A percentile compares a stretch with the other conserved stretches of the same genome.
These are phyloP conservation scores for Eucalyptus sp. DNA, from an alignment of 345 rosid species.

Conservation along the genomic window DNA sequence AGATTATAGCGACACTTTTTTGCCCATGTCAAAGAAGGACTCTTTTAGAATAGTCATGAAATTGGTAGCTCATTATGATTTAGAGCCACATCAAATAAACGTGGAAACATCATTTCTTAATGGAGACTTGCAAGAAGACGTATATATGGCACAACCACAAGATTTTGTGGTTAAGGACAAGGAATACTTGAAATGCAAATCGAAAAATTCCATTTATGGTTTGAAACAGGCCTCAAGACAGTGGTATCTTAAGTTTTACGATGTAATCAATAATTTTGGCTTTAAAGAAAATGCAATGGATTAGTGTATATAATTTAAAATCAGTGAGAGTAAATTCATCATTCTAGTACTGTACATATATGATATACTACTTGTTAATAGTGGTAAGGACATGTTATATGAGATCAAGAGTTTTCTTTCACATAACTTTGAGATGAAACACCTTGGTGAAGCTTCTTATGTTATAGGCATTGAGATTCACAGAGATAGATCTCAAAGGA, in stretches of 20 bases:
- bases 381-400: too few relatives aligned
- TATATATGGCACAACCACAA: background rate
- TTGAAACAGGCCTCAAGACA: background rate
- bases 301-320: too few relatives aligned
- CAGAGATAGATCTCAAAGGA: background rate
- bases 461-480: background rate
- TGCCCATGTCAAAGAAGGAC: background rate
- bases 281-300: background rate
- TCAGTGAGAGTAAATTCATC: background rate
- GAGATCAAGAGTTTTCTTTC: background rate
- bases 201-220: background rate
- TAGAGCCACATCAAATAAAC: too few relatives aligned
- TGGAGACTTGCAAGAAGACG: background rate
- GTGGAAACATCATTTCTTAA: background rate
- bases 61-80: background rate
- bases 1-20: too few relatives aligned
- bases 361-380: background rate
- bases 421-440: background rate
- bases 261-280: background rate
- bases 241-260: background rate
- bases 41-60: background rate
- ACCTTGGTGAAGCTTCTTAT: background rate
- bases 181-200: background rate
- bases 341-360: too few relatives aligned
- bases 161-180: background rate